These are phyloP conservation scores for Phytopythium vexans DNA, from an alignment of 352 stramenopile genomes.

Conservation along the genomic window DNA sequence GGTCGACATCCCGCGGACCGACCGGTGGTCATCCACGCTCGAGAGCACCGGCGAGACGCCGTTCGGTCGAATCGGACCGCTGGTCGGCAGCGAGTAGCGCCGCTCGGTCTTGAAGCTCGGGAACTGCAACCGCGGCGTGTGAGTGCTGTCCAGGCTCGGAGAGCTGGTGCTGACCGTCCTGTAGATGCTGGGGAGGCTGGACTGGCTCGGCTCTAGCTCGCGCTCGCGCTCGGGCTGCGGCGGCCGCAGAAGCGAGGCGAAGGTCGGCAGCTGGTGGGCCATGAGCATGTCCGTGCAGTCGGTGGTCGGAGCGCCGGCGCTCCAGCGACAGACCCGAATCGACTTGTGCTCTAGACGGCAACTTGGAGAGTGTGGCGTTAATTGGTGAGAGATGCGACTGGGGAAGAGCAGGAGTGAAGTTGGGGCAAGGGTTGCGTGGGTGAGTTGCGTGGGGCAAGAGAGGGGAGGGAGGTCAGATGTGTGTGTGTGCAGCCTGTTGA, in stretches of 20 bases:
- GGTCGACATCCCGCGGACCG: background rate
- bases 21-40: constrained; percentile 3
- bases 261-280: constrained; percentile 16
- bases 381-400: background rate
- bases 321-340: too few species aligned
- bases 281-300: constrained; percentile 9
- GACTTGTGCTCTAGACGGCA: background rate
- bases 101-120: too few species aligned
- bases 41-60: constrained; percentile 3
- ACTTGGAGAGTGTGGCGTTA: background rate
- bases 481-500: too few species aligned
- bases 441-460: background rate
- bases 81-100: too few species aligned
- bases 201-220: constrained; percentile 5
- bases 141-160: too few species aligned
- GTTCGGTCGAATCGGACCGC: too few species aligned
- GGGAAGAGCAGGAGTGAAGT: background rate
- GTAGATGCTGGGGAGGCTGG: too few species aligned
- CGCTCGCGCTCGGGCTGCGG: background rate
- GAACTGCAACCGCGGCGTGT: too few species aligned
- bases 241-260: constrained; percentile 20
- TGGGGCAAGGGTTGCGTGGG: background rate
- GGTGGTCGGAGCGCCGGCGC: background rate
- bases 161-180: too few species aligned
- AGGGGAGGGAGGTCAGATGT: background rate